A percentile compares a stretch with the other conserved stretches of the same genome.
phyloP scores from a whole-genome alignment of 306 rosid genomes.

The Hippophae gyantsensis region DNA sequence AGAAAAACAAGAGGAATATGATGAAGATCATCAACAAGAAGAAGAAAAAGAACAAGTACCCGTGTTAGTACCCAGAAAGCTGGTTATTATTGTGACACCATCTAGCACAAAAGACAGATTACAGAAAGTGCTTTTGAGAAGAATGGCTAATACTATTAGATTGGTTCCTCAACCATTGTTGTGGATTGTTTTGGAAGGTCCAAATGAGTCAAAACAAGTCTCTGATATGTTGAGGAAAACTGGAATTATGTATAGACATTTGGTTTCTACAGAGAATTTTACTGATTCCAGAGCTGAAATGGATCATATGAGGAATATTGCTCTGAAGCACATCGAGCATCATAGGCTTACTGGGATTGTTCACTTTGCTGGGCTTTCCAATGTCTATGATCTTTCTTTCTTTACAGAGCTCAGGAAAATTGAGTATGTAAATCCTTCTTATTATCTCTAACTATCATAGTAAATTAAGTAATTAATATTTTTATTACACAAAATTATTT shows the following conservation, averaged over 20 bases:
- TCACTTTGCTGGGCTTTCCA: constrained; percentile 83
- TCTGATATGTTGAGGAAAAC: constrained; percentile 58
- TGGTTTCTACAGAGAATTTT: constrained; percentile 64
- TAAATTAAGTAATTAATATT: too few species aligned
- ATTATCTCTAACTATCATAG: not conserved
- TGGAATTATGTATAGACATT: constrained; percentile 83
- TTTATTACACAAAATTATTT: too few species aligned
- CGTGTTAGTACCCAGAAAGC: constrained; percentile 32
- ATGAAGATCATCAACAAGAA: not conserved
- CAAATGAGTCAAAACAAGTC: constrained; percentile 35
- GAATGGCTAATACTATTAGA: constrained; percentile 58
- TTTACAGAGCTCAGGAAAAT: constrained; percentile 76
- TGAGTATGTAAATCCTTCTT: constrained; percentile 39
- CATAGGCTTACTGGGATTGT: constrained; percentile 81
- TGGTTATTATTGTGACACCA: constrained; percentile 67
- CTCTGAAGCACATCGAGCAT: constrained; percentile 76
- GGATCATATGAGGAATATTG: constrained; percentile 79
- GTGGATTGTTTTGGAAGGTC: constrained; percentile 75
- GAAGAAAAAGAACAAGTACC: constrained; percentile 5
- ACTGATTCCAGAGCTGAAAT: constrained; percentile 67
- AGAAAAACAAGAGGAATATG: constrained; percentile 3
- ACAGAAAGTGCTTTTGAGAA: constrained; percentile 52
- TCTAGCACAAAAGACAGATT: constrained; percentile 45
- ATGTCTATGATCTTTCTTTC: constrained; percentile 77
- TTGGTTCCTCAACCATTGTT: constrained; percentile 70